A percentile compares a stretch with the other conserved stretches of the same genome.
phyloP scores from a whole-genome alignment of 805 yeast genomes.

The Yamadazyma olivae region DNA sequence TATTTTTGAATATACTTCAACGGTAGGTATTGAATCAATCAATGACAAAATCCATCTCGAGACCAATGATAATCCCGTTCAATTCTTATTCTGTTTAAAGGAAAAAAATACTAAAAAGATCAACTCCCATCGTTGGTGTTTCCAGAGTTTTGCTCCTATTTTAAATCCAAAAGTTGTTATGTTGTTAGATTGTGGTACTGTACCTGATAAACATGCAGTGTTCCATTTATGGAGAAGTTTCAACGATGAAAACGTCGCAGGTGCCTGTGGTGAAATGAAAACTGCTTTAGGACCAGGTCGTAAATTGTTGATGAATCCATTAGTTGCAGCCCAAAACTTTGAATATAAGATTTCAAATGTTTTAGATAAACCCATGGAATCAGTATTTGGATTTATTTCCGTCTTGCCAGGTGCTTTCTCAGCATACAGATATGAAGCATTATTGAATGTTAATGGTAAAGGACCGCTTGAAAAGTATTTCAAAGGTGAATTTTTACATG shows the following conservation, averaged over 20 bases:
- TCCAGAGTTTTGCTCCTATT: constrained; percentile 85
- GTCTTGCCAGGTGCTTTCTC: constrained; percentile 97
- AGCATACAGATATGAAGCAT: constrained; percentile 84
- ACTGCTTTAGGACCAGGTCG: constrained; percentile 69
- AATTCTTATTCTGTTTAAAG: constrained; percentile 83
- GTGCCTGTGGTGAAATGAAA: constrained; percentile 96
- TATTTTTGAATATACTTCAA: constrained; percentile 89
- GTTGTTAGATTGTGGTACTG: constrained; percentile 91
- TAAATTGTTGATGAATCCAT: constrained; percentile 64
- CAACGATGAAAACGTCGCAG: constrained; percentile 79
- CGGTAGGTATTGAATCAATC: constrained; percentile 77
- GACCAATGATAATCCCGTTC: constrained; percentile 74
- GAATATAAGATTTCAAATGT: constrained; percentile 96
- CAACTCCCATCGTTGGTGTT: constrained; percentile 96
- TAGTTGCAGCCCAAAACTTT: constrained; percentile 95
- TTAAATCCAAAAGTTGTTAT: constrained; percentile 81
- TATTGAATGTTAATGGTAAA: constrained; percentile 66
- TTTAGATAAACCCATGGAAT: constrained; percentile 93
- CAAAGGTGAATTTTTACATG: constrained; percentile 84
- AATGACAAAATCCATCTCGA: constrained; percentile 65
- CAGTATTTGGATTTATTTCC: constrained; percentile 89
- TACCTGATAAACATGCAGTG: constrained; percentile 79
- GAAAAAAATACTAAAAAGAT: constrained; percentile 87
- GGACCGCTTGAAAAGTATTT: constrained; percentile 89
- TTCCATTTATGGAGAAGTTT: constrained; percentile 90